phyloP scores from a whole-genome alignment of 1,284 basidiomycete species.

The Ganoderma resinaceum region DNA sequence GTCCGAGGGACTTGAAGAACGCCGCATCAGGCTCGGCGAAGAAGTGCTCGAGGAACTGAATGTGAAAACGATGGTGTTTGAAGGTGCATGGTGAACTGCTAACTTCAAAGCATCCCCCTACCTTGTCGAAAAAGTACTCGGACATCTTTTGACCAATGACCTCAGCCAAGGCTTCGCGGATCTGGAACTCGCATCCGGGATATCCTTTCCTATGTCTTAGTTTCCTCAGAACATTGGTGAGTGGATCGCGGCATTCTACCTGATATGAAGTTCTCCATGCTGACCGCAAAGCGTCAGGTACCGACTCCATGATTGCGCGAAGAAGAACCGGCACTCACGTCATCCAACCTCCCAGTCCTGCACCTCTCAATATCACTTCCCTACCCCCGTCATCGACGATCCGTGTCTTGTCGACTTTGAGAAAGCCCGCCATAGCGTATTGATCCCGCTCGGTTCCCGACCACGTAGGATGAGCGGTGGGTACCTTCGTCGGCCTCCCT shows the following conservation, averaged over 20 bases:
- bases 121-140: conserved; percentile 82
- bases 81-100: background rate
- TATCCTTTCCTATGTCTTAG: conserved; percentile 46
- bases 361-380: conserved; percentile 68
- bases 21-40: conserved; percentile 73
- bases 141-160: conserved; percentile 65
- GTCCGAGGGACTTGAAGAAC: conserved; percentile 72
- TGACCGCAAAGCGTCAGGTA: conserved; percentile 25
- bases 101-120: conserved; percentile 64
- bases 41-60: conserved; percentile 79
- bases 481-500: background rate
- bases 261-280: conserved; percentile 72
- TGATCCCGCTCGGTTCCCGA: background rate
- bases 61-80: conserved; percentile 58
- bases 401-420: conserved; percentile 19
- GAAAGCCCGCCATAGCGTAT: conserved; percentile 18
- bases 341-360: conserved; percentile 78
- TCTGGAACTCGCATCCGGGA: conserved; percentile 69
- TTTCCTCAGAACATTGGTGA: background rate
- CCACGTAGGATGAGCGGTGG: background rate
- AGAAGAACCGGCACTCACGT: conserved; percentile 50
- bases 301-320: background rate
- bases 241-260: conserved; percentile 36
- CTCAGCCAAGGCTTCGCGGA: conserved; percentile 72
- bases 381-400: conserved; percentile 62